phyloP scores from a whole-genome alignment of 139 green algal species.

The Chlorella ohadii region DNA sequence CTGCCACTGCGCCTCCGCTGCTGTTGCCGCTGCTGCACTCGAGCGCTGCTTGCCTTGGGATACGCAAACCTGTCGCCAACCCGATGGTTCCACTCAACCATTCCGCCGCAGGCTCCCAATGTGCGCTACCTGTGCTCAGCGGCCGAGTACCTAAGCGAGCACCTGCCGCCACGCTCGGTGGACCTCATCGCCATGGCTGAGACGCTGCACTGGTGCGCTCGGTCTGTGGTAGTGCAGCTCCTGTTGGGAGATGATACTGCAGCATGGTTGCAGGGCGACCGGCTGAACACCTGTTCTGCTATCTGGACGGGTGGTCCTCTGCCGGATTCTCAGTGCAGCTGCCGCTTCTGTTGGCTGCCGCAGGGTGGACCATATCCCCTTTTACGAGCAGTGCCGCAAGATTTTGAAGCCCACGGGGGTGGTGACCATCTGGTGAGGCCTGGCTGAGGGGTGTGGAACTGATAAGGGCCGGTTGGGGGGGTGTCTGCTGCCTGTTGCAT shows the following conservation, averaged over 20 bases:
- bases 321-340: too few relatives aligned
- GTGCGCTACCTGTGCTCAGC: background rate
- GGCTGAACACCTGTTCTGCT: too few relatives aligned
- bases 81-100: too few relatives aligned
- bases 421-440: constrained; percentile 16
- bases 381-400: constrained; percentile 12
- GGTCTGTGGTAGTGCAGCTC: too few relatives aligned
- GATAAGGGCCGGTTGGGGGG: too few relatives aligned
- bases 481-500: too few relatives aligned
- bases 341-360: too few relatives aligned
- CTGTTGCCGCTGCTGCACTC: background rate
- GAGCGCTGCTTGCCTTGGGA: background rate
- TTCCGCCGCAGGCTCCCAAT: background rate
- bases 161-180: background rate
- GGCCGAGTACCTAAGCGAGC: background rate
- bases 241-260: too few relatives aligned
- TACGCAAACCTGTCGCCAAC: too few relatives aligned
- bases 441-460: background rate
- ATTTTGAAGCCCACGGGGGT: constrained; percentile 9
- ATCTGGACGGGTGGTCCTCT: too few relatives aligned
- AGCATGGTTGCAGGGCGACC: too few relatives aligned
- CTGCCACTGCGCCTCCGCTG: background rate
- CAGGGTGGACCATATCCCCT: background rate
- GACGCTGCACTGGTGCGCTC: constrained; percentile 9
- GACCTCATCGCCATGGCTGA: constrained; percentile 17